Evolutionary conservation across 164 flowering plant species (phyloP), one percentile per base, ranked within the genome.

Genomic region (Stephania japonica): DNA sequence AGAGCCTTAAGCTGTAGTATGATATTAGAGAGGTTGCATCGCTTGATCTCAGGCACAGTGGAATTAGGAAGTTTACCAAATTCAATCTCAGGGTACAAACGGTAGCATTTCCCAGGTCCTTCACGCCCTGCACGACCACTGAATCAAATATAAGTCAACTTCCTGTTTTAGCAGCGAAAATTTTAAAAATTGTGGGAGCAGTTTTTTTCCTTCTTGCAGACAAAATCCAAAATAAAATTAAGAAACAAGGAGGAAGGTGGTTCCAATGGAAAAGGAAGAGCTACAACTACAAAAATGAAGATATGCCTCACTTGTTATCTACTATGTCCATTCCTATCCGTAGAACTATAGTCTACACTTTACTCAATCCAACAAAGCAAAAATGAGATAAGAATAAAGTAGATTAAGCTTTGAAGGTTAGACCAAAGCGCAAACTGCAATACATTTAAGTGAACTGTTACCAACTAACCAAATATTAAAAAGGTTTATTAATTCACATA

Each of bases 71-170:
- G 88, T 75, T 84, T 87, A 74, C 77, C 84, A 86, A 91, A 93
- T 80, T 84, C 91, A 76, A 73, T 74, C 80, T 95, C 98, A 13
- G 91, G 91, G 76, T 95, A 95, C 32, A 93, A 86, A n/a, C 98
- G 87, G 71, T 85, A 95, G 81, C 98, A 95, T 76, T 95, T 95
- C 69, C 97, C 98, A 70, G 98, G 90, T 73, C 94, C 89, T 81
- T 95, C 97, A 83, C 98, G 97, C 68, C 99, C 99, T 79, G 99
- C 98, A 82, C 97, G 97, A 19, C 99, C 99, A 87, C 98, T 95
- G 85, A 62, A 80, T 21, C 12, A 77, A 65, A 72, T 71, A 59
- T 70, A 50, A 6, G 44, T 71, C 27, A 76, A 79, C 62, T 42
- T 67, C 19, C 47, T 63, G 7, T 53, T 8, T 18, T 1, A 3